Conservation (phyloP, 768 basidiomycete species). For the Panus rudis region DNA sequence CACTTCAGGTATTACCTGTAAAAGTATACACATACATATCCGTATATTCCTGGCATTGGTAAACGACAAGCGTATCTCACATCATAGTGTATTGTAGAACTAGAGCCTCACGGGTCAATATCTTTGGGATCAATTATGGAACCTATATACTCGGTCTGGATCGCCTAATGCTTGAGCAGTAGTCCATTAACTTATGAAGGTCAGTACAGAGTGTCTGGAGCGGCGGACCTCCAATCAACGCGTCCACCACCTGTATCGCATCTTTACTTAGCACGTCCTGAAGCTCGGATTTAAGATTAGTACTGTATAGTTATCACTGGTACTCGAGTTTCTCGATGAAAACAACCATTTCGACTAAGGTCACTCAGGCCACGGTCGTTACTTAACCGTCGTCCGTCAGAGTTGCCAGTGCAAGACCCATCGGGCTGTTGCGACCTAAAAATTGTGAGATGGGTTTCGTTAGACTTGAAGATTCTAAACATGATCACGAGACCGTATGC, state of each 20-base stretch:
- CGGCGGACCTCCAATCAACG: background rate
- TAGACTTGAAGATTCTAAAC: no score
- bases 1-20: conserved; percentile 10
- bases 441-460: no score
- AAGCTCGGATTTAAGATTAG: background rate
- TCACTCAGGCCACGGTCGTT: no score
- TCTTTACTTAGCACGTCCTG: background rate
- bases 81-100: no score
- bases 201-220: background rate
- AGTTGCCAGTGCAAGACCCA: no score
- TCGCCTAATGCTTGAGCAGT: background rate
- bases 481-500: no score
- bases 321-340: no score
- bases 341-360: no score
- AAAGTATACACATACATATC: background rate
- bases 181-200: background rate
- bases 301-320: background rate
- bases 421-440: no score
- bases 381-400: no score
- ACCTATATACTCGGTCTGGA: background rate
- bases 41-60: background rate
- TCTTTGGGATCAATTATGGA: background rate
- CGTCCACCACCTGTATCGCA: background rate
- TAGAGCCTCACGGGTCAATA: background rate
- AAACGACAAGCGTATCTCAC: background rate